Percentiles rank a stretch among this genome's conserved stretches.
Evolutionary conservation across 352 stramenopile species (phyloP).

Genomic region (Phytopythium ostracodes): DNA sequence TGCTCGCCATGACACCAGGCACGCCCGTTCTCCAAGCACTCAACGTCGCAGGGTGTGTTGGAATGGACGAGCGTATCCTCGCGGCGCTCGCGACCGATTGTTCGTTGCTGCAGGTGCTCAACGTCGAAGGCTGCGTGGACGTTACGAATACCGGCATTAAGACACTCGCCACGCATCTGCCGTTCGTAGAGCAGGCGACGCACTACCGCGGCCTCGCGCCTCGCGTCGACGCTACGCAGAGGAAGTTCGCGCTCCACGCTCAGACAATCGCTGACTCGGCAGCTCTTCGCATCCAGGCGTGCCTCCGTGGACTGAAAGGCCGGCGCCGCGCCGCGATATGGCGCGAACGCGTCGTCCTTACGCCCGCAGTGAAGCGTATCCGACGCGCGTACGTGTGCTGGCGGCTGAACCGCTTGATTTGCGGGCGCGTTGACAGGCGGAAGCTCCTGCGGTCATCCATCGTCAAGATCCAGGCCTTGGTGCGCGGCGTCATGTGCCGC

Average conservation of each 20-base stretch:
- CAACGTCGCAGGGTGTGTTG: conserved; percentile 60
- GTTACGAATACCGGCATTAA: conserved; percentile 68
- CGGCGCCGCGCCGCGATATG: conserved; percentile 45
- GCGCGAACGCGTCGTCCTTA: conserved; percentile 51
- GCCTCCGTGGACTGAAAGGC: conserved; percentile 52
- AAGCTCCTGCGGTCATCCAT: conserved; percentile 27
- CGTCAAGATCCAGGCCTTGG: conserved; percentile 55
- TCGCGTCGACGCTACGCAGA: conserved; percentile 34
- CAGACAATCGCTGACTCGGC: conserved; percentile 69
- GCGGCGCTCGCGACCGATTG: conserved; percentile 47
- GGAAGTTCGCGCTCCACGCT: conserved; percentile 75
- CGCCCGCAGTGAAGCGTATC: conserved; percentile 43
- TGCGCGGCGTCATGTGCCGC: conserved; percentile 48
- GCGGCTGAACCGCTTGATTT: conserved; percentile 37
- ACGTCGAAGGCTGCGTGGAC: conserved; percentile 70
- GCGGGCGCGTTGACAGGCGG: conserved; percentile 23
- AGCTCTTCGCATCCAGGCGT: conserved; percentile 62
- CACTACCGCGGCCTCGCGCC: conserved; percentile 63
- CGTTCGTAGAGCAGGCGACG: conserved; percentile 52
- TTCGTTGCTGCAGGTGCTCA: conserved; percentile 56
- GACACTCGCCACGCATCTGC: conserved; percentile 66
- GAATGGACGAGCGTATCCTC: conserved; percentile 71
- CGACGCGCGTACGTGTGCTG: conserved; percentile 46
- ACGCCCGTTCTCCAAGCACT: conserved; percentile 55
- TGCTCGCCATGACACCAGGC: conserved; percentile 45